phyloP scores from a whole-genome alignment of 176 grass and related monocot genomes.

The Urochloa ruziziensis region DNA sequence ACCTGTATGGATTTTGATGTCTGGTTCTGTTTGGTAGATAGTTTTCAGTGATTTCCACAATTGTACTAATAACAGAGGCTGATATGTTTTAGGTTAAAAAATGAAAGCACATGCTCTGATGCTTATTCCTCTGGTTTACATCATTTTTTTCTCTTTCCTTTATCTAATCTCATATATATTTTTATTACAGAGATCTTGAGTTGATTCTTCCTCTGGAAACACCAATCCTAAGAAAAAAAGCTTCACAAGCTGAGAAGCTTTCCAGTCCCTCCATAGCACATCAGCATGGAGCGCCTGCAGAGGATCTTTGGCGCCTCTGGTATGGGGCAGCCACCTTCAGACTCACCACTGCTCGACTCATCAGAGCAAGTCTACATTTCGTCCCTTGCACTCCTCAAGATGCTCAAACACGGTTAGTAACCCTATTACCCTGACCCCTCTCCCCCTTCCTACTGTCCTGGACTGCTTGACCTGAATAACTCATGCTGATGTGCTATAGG shows the following conservation, averaged over 20 bases:
- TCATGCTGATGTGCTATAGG: background rate
- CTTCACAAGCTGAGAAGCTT: background rate
- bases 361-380: slow-evolving; percentile 99
- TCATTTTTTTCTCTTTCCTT: background rate
- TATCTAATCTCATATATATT: background rate
- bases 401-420: slow-evolving; percentile 94
- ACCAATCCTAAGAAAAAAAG: background rate
- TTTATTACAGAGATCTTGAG: too few relatives aligned
- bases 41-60: background rate
- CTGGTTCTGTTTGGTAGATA: background rate
- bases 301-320: slow-evolving; percentile 86
- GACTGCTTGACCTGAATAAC: background rate
- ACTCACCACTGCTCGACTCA: slow-evolving; percentile 91
- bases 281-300: slow-evolving; percentile 78
- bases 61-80: background rate
- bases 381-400: slow-evolving; percentile 97
- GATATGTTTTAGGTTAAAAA: background rate
- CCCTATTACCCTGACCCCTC: too few relatives aligned
- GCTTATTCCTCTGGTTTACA: background rate
- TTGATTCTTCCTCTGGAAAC: background rate
- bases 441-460: background rate
- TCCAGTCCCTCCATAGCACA: background rate
- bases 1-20: background rate
- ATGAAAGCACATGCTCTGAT: background rate
- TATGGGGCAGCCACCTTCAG: slow-evolving; percentile 86